phyloP scores from a whole-genome alignment of 2,329 filamentous ascomycete species.

The Epichloe brachyelytri region DNA sequence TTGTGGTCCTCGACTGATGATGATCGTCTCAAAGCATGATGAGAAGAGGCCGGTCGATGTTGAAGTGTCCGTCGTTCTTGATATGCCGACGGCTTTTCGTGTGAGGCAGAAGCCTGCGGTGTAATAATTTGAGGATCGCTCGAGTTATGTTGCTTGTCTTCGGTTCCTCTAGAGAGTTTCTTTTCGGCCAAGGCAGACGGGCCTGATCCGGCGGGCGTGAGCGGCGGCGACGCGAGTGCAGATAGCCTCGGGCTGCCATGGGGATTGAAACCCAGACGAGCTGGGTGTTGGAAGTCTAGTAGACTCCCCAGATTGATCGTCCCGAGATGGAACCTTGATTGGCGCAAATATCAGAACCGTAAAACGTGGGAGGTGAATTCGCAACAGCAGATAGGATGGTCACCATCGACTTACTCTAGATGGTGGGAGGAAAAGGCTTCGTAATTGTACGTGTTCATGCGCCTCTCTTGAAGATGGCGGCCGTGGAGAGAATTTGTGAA shows the following conservation, averaged over 20 bases:
- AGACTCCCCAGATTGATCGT: constrained; percentile 45
- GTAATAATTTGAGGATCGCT: constrained; percentile 42
- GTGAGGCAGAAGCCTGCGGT: constrained; percentile 50
- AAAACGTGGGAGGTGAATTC: not conserved
- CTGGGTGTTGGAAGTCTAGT: constrained; percentile 52
- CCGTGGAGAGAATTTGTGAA: constrained; percentile 62
- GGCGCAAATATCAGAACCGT: not conserved
- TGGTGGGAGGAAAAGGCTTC: constrained; percentile 81
- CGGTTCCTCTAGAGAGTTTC: constrained; percentile 18
- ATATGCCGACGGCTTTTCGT: constrained; percentile 33
- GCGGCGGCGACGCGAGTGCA: constrained; percentile 72
- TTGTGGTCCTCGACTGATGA: constrained; percentile 26
- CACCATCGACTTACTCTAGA: constrained; percentile 55
- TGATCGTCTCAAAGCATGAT: constrained; percentile 28
- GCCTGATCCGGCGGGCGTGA: constrained; percentile 71
- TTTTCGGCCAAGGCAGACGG: constrained; percentile 21
- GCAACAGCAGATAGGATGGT: constrained; percentile 4
- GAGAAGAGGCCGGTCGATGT: constrained; percentile 30
- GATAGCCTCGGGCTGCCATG: constrained; percentile 53
- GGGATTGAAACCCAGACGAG: constrained; percentile 50
- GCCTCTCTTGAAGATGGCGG: constrained; percentile 64
- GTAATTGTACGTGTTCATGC: constrained; percentile 78
- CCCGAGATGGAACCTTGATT: constrained; percentile 44
- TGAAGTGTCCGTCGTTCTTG: constrained; percentile 27
- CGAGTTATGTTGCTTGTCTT: constrained; percentile 25